Evolutionary conservation across 2,329 filamentous ascomycete species (phyloP).

Genomic region (Penicillium janthinellum): DNA sequence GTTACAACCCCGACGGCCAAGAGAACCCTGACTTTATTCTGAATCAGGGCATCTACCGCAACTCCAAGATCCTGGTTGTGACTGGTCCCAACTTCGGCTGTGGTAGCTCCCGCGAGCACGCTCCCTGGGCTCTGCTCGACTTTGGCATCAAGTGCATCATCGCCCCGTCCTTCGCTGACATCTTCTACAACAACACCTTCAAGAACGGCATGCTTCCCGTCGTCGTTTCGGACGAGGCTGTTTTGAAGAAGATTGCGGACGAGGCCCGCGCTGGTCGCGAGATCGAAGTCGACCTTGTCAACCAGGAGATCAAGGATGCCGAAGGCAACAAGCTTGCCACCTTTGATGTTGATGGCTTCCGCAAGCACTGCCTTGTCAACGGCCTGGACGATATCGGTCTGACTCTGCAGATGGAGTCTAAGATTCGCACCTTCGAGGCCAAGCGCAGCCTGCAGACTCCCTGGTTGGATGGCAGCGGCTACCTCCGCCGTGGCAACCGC

Average conservation of each 20-base stretch:
- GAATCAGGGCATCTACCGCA: constrained; percentile 83
- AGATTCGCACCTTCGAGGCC: constrained; percentile 81
- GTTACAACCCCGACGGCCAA: constrained; percentile 73
- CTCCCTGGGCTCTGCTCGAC: constrained; percentile 93
- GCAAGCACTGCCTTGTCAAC: constrained; percentile 91
- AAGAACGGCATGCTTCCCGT: constrained; percentile 99
- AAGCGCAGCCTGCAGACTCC: constrained; percentile 77
- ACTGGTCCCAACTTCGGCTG: constrained; percentile 96
- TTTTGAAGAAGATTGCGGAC: constrained; percentile 69
- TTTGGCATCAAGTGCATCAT: constrained; percentile 96
- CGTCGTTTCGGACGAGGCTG: constrained; percentile 66
- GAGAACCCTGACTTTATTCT: constrained; percentile 84
- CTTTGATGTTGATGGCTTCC: constrained; percentile 90
- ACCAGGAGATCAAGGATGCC: constrained; percentile 77
- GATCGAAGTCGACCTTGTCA: constrained; percentile 84
- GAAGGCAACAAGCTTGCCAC: constrained; percentile 71
- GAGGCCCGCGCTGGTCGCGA: constrained; percentile 80
- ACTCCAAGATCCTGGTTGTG: constrained; percentile 85
- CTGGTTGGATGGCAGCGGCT: constrained; percentile 87
- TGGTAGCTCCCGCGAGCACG: constrained; percentile 89
- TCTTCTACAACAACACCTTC: constrained; percentile 99
- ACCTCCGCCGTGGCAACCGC: constrained; percentile 63
- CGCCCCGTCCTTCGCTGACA: constrained; percentile 83
- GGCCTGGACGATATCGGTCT: constrained; percentile 94
- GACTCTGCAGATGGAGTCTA: constrained; percentile 87